Conservation (phyloP, 2,329 filamentous ascomycete species). For the Alternaria conjuncta region DNA sequence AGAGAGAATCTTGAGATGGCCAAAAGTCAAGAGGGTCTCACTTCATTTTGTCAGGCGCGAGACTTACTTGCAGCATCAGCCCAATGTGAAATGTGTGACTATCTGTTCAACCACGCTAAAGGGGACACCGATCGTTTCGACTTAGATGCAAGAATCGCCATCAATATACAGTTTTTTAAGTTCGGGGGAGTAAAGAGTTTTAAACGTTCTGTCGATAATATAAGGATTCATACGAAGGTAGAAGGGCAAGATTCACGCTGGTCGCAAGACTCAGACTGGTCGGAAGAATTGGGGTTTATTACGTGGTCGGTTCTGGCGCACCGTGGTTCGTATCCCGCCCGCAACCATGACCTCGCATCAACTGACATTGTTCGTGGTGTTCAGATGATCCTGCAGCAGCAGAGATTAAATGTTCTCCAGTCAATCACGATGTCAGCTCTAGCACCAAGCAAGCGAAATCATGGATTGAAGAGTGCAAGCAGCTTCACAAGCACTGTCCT, state of each 20-base stretch:
- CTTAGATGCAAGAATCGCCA: not conserved
- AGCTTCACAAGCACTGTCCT: not conserved
- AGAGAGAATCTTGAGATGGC: not conserved
- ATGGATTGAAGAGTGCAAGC: not conserved
- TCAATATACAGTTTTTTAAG: not conserved
- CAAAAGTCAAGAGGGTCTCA: not conserved
- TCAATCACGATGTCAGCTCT: not conserved
- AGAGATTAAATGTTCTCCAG: not conserved
- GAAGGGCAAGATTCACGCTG: not conserved
- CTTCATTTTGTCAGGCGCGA: not conserved
- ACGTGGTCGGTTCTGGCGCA: not conserved
- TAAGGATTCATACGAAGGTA: not conserved
- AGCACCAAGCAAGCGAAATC: not conserved
- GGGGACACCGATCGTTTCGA: not conserved
- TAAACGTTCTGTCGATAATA: not conserved
- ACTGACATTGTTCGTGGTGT: not conserved
- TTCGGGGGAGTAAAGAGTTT: no score
- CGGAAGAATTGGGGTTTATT: no score
- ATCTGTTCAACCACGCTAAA: not conserved
- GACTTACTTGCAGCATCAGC: not conserved
- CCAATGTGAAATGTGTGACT: not conserved
- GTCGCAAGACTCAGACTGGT: no score
- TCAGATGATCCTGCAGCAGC: not conserved
- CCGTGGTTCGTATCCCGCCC: not conserved
- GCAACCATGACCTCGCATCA: not conserved